Conservation (phyloP, 257 asterid species). For the Lycium barbarum region DNA sequence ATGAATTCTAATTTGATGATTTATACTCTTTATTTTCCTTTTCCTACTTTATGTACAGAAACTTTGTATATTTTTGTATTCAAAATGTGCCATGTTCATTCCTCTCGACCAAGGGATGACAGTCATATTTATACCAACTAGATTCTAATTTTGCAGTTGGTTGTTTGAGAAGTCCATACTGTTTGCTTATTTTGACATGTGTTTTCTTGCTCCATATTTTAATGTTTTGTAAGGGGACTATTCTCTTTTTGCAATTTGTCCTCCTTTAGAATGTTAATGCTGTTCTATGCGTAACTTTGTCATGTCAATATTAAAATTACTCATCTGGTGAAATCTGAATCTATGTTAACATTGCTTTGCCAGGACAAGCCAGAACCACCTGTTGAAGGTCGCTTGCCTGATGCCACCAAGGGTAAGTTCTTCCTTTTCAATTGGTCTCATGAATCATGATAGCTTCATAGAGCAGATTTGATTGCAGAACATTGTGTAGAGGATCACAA, state of each 20-base stretch:
- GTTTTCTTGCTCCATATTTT: too few relatives aligned
- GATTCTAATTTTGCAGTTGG: neutral
- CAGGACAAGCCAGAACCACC: conserved; percentile 83
- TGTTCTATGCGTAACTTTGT: neutral
- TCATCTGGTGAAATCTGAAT: neutral
- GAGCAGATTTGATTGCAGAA: neutral
- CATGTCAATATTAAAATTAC: neutral
- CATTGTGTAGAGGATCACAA: neutral
- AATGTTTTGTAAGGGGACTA: neutral
- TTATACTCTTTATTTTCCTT: neutral
- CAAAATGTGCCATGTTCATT: neutral
- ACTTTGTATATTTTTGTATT: neutral
- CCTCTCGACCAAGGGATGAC: too few relatives aligned
- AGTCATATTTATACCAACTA: neutral
- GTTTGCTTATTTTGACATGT: neutral
- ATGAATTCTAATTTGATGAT: neutral
- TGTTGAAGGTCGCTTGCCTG: conserved; percentile 83
- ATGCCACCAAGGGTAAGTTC: conserved; percentile 77
- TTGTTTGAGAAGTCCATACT: neutral
- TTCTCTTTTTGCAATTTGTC: neutral
- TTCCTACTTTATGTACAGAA: neutral
- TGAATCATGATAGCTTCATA: neutral
- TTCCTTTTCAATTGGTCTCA: neutral
- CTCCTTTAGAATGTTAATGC: neutral
- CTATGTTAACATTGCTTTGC: conserved; percentile 21